phyloP scores from a whole-genome alignment of 2,329 filamentous ascomycete species.

The Macrophomina phaseolina region DNA sequence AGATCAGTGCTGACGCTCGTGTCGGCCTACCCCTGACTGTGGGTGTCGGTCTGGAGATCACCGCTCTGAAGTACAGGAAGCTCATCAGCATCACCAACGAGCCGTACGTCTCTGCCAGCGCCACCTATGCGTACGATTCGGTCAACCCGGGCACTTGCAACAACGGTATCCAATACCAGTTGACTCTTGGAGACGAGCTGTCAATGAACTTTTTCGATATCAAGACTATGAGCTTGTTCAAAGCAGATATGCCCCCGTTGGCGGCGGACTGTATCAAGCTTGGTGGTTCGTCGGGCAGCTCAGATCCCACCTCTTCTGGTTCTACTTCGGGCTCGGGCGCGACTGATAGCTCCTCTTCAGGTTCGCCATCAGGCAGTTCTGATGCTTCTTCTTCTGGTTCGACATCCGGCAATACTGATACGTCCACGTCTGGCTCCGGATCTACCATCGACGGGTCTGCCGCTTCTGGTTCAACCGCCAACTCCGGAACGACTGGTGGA shows the following conservation, averaged over 20 bases:
- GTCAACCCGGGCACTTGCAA: constrained; percentile 4
- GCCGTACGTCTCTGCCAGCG: not conserved
- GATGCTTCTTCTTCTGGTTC: not conserved
- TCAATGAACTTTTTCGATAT: constrained; percentile 14
- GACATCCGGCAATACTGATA: not conserved
- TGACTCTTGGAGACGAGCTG: constrained; percentile 14
- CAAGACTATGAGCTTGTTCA: not conserved
- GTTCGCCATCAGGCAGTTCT: not conserved
- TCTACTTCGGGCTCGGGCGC: not conserved
- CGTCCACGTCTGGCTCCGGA: too few species aligned
- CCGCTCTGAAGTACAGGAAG: constrained; percentile 10
- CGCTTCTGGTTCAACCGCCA: not conserved
- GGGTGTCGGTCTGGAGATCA: constrained; percentile 15
- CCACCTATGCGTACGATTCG: not conserved
- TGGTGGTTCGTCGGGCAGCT: not conserved
- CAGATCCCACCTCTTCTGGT: not conserved
- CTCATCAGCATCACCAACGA: constrained; percentile 5
- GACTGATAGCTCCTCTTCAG: not conserved
- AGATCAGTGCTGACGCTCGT: constrained; percentile 3
- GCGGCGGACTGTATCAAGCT: not conserved
- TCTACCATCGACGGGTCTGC: not conserved
- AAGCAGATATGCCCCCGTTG: not conserved
- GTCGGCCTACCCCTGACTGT: constrained; percentile 7
- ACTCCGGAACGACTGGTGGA: not conserved
- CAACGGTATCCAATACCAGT: not conserved